Conservation (phyloP, 2,329 filamentous ascomycete species). For the Pseudocercospora musae region DNA sequence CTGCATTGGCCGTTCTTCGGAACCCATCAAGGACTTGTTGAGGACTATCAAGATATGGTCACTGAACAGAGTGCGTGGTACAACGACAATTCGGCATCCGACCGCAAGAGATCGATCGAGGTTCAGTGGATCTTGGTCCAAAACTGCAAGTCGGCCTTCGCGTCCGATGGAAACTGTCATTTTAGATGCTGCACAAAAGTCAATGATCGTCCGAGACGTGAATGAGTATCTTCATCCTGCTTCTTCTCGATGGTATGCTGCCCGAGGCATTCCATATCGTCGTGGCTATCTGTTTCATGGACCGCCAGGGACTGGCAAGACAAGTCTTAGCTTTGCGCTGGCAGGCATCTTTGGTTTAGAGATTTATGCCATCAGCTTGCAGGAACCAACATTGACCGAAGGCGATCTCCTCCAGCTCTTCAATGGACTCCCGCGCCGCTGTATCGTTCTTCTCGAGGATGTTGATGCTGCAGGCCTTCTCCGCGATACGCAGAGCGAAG, state of each 20-base stretch:
- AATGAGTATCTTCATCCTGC: constrained; percentile 73
- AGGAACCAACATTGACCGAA: constrained; percentile 71
- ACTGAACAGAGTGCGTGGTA: constrained; percentile 41
- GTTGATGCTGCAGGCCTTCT: constrained; percentile 48
- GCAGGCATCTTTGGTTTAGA: constrained; percentile 48
- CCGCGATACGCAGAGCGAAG: constrained; percentile 34
- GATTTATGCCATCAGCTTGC: constrained; percentile 46
- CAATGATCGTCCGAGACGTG: constrained; percentile 65
- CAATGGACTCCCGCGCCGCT: constrained; percentile 42
- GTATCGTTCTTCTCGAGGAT: constrained; percentile 48
- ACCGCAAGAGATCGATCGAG: constrained; percentile 40
- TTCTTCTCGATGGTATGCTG: constrained; percentile 75
- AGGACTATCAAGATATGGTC: constrained; percentile 45
- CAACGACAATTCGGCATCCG: constrained; percentile 48
- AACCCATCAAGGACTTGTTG: constrained; percentile 49
- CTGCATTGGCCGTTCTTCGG: constrained; percentile 47
- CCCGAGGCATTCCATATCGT: constrained; percentile 80
- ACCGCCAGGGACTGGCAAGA: constrained; percentile 48
- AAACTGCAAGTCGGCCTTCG: constrained; percentile 55
- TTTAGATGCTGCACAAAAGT: constrained; percentile 65
- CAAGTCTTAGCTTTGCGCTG: constrained; percentile 40
- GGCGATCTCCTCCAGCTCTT: constrained; percentile 53
- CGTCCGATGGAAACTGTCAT: constrained; percentile 73
- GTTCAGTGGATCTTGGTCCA: constrained; percentile 40
- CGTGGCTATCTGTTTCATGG: constrained; percentile 80